Evolutionary conservation across 2,329 filamentous ascomycete genomes (phyloP), one percentile per base, ranked within the genome.

Genomic region (Lecanoromycetidae sp.): DNA sequence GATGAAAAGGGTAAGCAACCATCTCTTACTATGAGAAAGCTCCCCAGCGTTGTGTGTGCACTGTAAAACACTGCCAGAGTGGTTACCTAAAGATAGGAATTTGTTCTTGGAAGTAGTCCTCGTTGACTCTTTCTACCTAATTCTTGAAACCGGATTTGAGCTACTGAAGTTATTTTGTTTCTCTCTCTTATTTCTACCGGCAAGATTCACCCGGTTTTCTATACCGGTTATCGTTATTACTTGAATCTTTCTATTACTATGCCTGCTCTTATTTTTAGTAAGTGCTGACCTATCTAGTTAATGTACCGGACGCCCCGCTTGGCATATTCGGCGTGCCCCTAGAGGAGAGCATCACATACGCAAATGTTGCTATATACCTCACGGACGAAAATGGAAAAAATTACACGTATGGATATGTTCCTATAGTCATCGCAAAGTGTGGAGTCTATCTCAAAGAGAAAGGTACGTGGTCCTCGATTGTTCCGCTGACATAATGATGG

Each of bases 361-460:
- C 91, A 50, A 98, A 96, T 61, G 91, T 98, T 51, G 91, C 91
- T 54, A 98, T 98, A 59, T 96, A 90, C 19, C 76, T 98, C 23
- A 84, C 91, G 55, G 88, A 96, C 62, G 86, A 90, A 55, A 77
- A 91, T 55, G 90, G 90, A 26, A 80, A 91, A 64, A 94, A 87
- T 67, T 96, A 94, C 64, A 95, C 96, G 45, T 98, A 96, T 64
- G 91, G 91, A 60, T 96, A 96, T 60, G 90, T 98, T 6, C 91
- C 91, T 15, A 96, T 98, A 55, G 90, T 98, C 35, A 90, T 98
- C 45, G 91, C 91, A 29, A 98, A 98, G 65, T 96, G 91, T 63
- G 91, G 91, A 53, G 88, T 98, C 3, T 98, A 88, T 57, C 65
- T 98, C 55, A 98, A 98, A 66, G 91, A 98, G 65, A 95, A 94